phyloP scores from a whole-genome alignment of 495 filamentous ascomycete species.

The Penicillium diatomitis region DNA sequence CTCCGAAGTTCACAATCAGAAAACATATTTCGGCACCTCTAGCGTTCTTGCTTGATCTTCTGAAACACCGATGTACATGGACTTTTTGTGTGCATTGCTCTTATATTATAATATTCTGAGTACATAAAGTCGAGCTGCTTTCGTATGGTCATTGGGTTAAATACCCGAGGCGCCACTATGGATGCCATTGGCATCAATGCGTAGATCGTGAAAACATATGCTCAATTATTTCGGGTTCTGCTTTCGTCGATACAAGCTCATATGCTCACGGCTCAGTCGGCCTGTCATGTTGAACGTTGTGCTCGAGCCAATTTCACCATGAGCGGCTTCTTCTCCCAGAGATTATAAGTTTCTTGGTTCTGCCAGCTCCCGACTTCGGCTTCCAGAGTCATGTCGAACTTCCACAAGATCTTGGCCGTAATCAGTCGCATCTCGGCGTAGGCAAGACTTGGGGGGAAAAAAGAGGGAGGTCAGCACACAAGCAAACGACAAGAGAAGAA shows the following conservation, averaged over 20 bases:
- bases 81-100: slow-evolving; percentile 1
- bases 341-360: slow-evolving; percentile 23
- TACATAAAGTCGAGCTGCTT: not conserved
- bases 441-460: slow-evolving; percentile 26
- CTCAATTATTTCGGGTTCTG: too few species aligned
- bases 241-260: too few species aligned
- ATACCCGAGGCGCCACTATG: too few species aligned
- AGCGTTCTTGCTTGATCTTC: slow-evolving; percentile 10
- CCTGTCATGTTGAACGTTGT: not conserved
- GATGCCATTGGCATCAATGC: too few species aligned
- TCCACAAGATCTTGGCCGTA: slow-evolving; percentile 42
- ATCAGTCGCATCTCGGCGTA: slow-evolving; percentile 45
- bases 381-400: slow-evolving; percentile 39
- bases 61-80: not conserved
- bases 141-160: too few species aligned
- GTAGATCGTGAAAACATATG: too few species aligned
- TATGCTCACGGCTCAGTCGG: not conserved
- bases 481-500: not conserved
- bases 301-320: slow-evolving; percentile 15
- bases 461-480: not conserved
- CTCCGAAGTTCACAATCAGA: not conserved
- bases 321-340: slow-evolving; percentile 28
- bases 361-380: slow-evolving; percentile 27
- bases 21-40: slow-evolving; percentile 18
- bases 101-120: not conserved